Percentiles rank a stretch among this genome's conserved stretches.
phyloP scores from a whole-genome alignment of 176 grass and related monocot genomes.

The Ensete glaucum region DNA sequence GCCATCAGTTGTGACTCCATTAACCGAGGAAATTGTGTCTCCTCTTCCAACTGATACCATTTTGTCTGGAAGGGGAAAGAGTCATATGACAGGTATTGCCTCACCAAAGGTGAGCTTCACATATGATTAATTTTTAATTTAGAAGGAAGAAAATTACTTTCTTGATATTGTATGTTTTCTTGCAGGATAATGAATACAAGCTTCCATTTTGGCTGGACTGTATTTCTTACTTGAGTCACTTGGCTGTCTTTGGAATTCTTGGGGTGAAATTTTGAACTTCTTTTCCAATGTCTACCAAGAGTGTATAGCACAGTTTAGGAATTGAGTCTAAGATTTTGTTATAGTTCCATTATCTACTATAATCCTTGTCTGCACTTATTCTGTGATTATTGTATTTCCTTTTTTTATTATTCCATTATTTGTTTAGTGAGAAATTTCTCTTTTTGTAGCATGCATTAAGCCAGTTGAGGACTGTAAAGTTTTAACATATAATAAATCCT shows the following conservation, averaged over 20 bases:
- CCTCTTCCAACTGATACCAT: slow-evolving; percentile 12
- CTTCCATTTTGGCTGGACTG: slow-evolving; percentile 52
- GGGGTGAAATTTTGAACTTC: slow-evolving; percentile 46
- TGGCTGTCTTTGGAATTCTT: slow-evolving; percentile 72
- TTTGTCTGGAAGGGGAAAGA: neutral
- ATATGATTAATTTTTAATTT: neutral
- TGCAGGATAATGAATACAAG: slow-evolving; percentile 55
- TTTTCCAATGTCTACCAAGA: neutral
- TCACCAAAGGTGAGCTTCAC: neutral
- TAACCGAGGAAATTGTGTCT: slow-evolving; percentile 22
- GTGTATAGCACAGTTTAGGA: neutral
- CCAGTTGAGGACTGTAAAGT: no score
- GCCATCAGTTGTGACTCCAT: slow-evolving; percentile 7
- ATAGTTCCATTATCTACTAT: neutral
- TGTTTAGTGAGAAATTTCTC: neutral
- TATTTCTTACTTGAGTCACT: slow-evolving; percentile 62
- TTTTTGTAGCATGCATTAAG: no score
- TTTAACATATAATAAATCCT: no score
- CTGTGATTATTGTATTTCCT: neutral
- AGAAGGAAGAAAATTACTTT: neutral
- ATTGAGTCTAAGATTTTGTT: neutral
- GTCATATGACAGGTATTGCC: neutral
- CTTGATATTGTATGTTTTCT: slow-evolving; percentile 13
- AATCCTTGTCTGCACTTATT: neutral
- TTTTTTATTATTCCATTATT: neutral